Base-by-base conservation (phyloP, 768 basidiomycete genomes). In the Sporobolomyces roseus region DNA sequence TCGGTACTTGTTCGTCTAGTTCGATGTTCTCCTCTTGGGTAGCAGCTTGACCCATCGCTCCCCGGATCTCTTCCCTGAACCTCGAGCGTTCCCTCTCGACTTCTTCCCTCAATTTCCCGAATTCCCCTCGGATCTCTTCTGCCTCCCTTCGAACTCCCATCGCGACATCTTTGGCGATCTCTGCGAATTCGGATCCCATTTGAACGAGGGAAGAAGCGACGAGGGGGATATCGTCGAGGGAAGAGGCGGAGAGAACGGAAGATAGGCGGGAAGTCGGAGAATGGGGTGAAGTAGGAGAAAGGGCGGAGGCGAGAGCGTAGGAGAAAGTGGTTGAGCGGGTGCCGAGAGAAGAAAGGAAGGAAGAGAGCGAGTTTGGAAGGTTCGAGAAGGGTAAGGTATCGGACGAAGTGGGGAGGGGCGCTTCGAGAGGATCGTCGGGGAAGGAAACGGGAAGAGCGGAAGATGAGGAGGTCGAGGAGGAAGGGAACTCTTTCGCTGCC, bases 171-270 rank as follows among this genome's bases (percentile, higher is more conserved):
- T 48, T 60, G 30, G 58, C 58, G 45, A 60, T 60, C 32, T 60
- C 58, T 25, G 58, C 58, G 21, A 60, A 60, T 33, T 60, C 58
- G 2, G 43, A 25, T 14, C 58, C 58, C 58, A 60, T 60, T 46
- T 60, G 58, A 32, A 48, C 58, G 58, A 60, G 58, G 2, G 58
- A 60, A 3, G 58, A 60, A 4, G 58, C 58, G 29, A 60, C 45
- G 58, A 60, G 29, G 2, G 58, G 58, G 32, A 60, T 60, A 23
- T 60, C 45, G 45, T 60, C 58, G 58, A 60, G 58, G 7, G 58
- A 60, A 23, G 58, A 60, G 12, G 58, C 45, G 27, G 58, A 60
- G 19, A 60, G 58, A 38, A 60, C 49, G 16, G 45, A 4, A 25
- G 58, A 60, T 19, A 60, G 58, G 2, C 58, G 58, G 4, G 58